Evolutionary conservation across 306 rosid genomes (phyloP).

Genomic region (Fagus sylvatica): DNA sequence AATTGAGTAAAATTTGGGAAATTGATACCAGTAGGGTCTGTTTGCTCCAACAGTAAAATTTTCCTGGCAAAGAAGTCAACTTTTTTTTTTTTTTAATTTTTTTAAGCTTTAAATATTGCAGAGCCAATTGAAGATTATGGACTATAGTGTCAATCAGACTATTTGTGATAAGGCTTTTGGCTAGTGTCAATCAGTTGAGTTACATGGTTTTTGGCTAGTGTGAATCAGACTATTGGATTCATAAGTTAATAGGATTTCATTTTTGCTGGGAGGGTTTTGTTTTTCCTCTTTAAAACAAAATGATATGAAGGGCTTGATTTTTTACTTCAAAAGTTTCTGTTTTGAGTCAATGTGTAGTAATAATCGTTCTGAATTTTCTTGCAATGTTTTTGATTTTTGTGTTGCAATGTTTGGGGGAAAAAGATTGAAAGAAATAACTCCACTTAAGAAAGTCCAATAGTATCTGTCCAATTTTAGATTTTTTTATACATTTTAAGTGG

Average conservation of each 20-base stretch:
- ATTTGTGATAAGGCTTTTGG: background rate
- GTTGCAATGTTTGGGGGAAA: too few relatives aligned
- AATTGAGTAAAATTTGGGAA: background rate
- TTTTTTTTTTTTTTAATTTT: too few relatives aligned
- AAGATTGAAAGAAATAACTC: background rate
- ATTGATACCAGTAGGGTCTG: background rate
- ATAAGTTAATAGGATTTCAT: background rate
- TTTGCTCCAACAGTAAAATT: background rate
- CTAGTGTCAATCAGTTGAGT: too few relatives aligned
- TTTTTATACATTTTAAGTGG: too few relatives aligned
- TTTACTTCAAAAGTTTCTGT: background rate
- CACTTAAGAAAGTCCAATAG: background rate
- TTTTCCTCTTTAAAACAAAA: background rate
- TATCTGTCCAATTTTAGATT: background rate
- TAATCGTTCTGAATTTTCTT: background rate
- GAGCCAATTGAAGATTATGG: background rate
- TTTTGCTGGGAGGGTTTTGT: too few relatives aligned
- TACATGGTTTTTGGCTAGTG: background rate
- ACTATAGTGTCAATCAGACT: background rate
- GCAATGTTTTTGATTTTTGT: background rate
- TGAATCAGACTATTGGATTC: background rate
- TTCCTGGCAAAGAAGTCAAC: background rate
- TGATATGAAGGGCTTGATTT: background rate
- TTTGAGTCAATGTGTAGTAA: background rate
- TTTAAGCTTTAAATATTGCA: too few relatives aligned